Evolutionary conservation across 2,329 filamentous ascomycete species (phyloP).

Genomic region (Sporothrix curviconia): DNA sequence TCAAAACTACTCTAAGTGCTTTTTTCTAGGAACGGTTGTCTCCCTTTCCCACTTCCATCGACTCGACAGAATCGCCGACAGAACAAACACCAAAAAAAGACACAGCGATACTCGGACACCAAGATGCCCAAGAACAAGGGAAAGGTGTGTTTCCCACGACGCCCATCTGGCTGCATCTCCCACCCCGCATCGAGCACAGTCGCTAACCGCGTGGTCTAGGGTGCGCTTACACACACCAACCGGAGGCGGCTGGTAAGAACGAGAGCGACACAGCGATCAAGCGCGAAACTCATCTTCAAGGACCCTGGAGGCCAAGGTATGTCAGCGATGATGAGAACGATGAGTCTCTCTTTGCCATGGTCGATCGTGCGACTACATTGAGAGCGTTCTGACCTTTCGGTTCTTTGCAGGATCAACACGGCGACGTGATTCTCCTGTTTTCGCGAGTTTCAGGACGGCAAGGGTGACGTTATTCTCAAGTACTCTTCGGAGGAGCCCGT

Average conservation of each 20-base stretch:
- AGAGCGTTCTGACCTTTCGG: background rate
- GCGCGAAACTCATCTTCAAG: constrained; percentile 96
- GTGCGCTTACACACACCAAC: constrained; percentile 99
- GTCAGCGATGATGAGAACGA: background rate
- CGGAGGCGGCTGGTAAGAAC: constrained; percentile 96
- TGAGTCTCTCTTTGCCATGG: background rate
- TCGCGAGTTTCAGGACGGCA: constrained; percentile 81
- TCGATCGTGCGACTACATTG: constrained; percentile 69
- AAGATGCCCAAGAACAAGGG: constrained; percentile 99
- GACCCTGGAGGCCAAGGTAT: constrained; percentile 82
- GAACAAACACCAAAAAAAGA: constrained; percentile 1
- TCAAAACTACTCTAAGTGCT: background rate
- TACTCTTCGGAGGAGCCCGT: constrained; percentile 86
- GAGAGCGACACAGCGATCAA: constrained; percentile 99
- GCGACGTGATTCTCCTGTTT: constrained; percentile 86
- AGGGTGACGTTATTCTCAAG: constrained; percentile 89
- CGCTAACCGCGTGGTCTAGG: constrained; percentile 28
- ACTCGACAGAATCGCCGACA: background rate
- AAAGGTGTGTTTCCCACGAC: constrained; percentile 56
- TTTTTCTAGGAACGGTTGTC: background rate
- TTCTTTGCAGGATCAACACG: constrained; percentile 56
- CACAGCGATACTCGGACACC: constrained; percentile 13
- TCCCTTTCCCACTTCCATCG: constrained; percentile 1
- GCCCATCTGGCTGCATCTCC: background rate
- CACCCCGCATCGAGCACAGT: background rate